Base-by-base conservation (phyloP, 2,329 filamentous ascomycete genomes). In the Paecilomyces formosus region DNA sequence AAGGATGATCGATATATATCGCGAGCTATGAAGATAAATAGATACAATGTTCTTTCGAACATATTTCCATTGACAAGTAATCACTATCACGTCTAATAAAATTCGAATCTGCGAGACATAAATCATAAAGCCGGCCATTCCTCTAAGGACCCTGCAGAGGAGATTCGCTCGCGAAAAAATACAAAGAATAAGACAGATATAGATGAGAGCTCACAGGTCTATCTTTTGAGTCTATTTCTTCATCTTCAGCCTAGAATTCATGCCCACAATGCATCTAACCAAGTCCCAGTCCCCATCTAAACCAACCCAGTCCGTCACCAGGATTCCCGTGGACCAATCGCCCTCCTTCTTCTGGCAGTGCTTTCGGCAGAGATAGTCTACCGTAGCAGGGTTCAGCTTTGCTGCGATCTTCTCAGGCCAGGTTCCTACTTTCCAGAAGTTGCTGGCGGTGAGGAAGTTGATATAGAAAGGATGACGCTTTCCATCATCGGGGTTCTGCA, bases 261-360 rank as follows among this genome's bases (percentile, higher is more conserved):
- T 92, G 6, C 90, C 92, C 6, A 97, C 87, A 66, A 97, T 88
- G 74, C 90, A 89, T 63, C 87, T 84, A 35, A 95, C 85, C 57
- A 97, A 75, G 76, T 97, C 92, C 93, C 93, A 99, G 74, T 97
- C 89, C 0, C 88, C 92, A 62, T 87, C 82, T 61, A 86, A 79
- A 2, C 94, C 94, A 55, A 97, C 92, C 90, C 90, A 97, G 74
- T 99, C 94, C 61, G 89, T 94, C 26, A 97, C 88, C 52, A 97
- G 86, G 60, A 97, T 85, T 3, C 94, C 94, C 1, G 92, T 95
- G 5, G 85, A 83, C 28, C 88, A 92, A 68, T 91, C 86, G 1
- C 88, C 86, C 33, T 86, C 78, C 53, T 54, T 51, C 53, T 79
- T 76, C 58, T 72, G 65, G 50, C 70, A 75, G 67, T 86, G 82